Conservation (phyloP, 2,329 filamentous ascomycete species). For the Dactylonectria macrodidyma region DNA sequence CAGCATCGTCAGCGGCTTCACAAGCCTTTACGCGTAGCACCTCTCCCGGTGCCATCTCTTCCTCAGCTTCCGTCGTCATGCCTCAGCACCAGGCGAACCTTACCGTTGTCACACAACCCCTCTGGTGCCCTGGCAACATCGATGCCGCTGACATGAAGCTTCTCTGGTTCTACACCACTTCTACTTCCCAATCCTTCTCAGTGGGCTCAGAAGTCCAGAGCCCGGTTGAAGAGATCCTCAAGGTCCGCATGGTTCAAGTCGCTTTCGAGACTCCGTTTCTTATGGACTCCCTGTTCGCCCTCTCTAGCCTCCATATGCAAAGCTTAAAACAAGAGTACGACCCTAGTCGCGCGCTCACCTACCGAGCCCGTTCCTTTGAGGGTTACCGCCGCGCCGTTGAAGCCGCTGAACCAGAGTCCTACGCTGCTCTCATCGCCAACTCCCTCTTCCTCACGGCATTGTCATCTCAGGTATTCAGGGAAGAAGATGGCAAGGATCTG, state of each 20-base stretch:
- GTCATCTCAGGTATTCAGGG: conserved; percentile 66
- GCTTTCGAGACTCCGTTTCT: conserved; percentile 69
- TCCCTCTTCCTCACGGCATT: conserved; percentile 67
- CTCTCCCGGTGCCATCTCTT: conserved; percentile 11
- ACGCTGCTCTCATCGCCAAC: conserved; percentile 65
- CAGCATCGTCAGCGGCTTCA: conserved; percentile 4
- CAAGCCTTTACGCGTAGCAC: conserved; percentile 4
- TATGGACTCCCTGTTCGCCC: conserved; percentile 68
- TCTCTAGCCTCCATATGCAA: conserved; percentile 66
- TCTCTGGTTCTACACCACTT: conserved; percentile 68
- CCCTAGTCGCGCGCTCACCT: conserved; percentile 56
- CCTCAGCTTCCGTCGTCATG: conserved; percentile 1
- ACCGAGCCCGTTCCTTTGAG: conserved; percentile 65
- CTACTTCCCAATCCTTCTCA: conserved; percentile 63
- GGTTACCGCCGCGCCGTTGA: conserved; percentile 68
- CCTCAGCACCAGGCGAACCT: conserved; percentile 21
- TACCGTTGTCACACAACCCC: conserved; percentile 43
- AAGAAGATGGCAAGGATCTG: conserved; percentile 60
- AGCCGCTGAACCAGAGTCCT: conserved; percentile 60
- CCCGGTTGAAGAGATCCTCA: conserved; percentile 60
- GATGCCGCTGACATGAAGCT: conserved; percentile 66
- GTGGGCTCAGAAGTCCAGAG: conserved; percentile 50
- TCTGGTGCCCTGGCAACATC: conserved; percentile 51
- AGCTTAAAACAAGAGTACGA: conserved; percentile 58
- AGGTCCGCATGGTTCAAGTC: conserved; percentile 62